Evolutionary conservation across 2,329 filamentous ascomycete genomes (phyloP), one percentile per base, ranked within the genome.

Genomic region (Microdochium bolleyi): DNA sequence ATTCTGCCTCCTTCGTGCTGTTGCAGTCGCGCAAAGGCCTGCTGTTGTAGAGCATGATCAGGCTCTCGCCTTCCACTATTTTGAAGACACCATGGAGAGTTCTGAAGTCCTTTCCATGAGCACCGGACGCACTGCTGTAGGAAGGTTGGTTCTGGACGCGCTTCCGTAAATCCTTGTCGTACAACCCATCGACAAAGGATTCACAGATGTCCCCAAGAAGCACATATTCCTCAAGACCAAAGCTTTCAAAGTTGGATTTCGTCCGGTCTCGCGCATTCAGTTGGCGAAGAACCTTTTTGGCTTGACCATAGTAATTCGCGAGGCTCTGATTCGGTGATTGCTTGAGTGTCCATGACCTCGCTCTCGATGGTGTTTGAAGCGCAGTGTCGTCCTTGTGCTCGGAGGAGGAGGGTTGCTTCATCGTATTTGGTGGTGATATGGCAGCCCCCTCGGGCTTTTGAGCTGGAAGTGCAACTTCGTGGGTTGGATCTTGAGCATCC

Each of bases 21-120:
- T 46, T 46, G 24, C 58, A 62, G 54, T 72, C 74, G n/a, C 50
- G 59, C 1, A 73, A 55, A 3, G 52, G 57, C 14, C 62, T 65
- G 44, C 49, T 61, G 21, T 76, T 72, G 72, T 73, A 80, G 2
- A 70, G 60, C 61, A 77, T 70, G 1, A 77, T 67, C 22, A 83
- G 62, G 21, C 69, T 67, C 59, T 85, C 82, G 8, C 82, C 82
- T 58, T 85, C 82, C 2, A 74, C 64, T 56, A 84, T 78, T 14
- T 68, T 73, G 55, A 70, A 74, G 2, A 82, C 72, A 0, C 79
- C 78, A n/a, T 70, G 65, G 1, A 85, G 72, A 3, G 80, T 79
- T 38, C 78, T 74, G 53, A 70, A 64, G 50, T 64, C 65, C 5
- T 65, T 58, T 2, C 56, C 51, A 2, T 62, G 60, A 0, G 61